phyloP scores from a whole-genome alignment of 2,329 filamentous ascomycete genomes.

The Aureobasidium sp. region DNA sequence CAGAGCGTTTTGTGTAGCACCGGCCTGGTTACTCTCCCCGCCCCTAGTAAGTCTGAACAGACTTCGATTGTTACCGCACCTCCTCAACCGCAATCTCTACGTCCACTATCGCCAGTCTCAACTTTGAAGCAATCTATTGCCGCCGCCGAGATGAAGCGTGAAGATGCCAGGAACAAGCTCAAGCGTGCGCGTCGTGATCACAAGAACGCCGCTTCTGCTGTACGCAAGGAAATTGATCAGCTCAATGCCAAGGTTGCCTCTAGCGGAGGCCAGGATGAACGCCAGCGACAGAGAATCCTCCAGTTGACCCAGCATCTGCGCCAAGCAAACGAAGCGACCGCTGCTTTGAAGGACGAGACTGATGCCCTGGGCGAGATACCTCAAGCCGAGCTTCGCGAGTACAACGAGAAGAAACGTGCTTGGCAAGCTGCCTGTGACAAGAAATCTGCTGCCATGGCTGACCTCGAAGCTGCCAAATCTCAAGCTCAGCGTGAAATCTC shows the following conservation, averaged over 20 bases:
- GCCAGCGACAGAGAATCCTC: conserved; percentile 63
- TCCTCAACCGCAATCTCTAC: conserved; percentile 52
- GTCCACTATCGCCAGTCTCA: conserved; percentile 67
- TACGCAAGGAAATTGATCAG: conserved; percentile 66
- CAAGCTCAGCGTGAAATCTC: conserved; percentile 55
- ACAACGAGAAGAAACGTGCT: conserved; percentile 48
- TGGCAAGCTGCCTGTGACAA: conserved; percentile 47
- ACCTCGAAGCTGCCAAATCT: conserved; percentile 55
- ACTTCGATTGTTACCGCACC: conserved; percentile 30
- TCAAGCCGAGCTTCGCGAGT: conserved; percentile 51
- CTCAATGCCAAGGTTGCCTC: conserved; percentile 56
- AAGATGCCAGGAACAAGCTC: conserved; percentile 59
- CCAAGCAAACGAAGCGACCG: conserved; percentile 56
- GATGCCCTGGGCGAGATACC: conserved; percentile 57
- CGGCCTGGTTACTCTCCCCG: conserved; percentile 58
- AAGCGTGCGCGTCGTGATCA: conserved; percentile 68
- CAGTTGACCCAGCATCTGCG: conserved; percentile 68
- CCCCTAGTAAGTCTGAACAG: conserved; percentile 47
- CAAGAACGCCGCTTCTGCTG: conserved; percentile 55
- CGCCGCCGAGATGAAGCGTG: conserved; percentile 59
- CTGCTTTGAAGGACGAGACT: conserved; percentile 48
- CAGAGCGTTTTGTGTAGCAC: conserved; percentile 60
- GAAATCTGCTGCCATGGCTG: conserved; percentile 41
- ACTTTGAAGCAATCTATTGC: conserved; percentile 70
- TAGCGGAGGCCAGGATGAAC: conserved; percentile 65